These are phyloP conservation scores for Baorangia bicolor DNA, from an alignment of 768 basidiomycete species.

Conservation along the genomic window DNA sequence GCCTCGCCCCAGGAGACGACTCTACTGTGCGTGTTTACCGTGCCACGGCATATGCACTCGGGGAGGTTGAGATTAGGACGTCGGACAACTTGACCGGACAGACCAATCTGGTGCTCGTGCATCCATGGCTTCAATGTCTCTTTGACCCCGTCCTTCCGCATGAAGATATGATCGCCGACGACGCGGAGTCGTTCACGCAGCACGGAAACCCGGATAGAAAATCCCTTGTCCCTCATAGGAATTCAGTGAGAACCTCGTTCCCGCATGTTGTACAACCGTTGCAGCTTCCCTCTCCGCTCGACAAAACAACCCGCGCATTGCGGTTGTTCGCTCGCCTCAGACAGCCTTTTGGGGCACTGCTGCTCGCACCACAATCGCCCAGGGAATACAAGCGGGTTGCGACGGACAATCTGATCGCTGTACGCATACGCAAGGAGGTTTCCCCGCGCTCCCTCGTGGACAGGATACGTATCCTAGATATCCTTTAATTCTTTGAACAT, in stretches of 20 bases:
- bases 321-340: slow-evolving; percentile 11
- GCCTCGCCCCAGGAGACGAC: background rate
- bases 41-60: slow-evolving; percentile 10
- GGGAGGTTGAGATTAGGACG: slow-evolving; percentile 10
- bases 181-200: background rate
- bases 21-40: slow-evolving; percentile 7
- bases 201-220: background rate
- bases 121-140: slow-evolving; percentile 18
- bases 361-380: slow-evolving; percentile 8
- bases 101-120: slow-evolving; percentile 19
- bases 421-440: slow-evolving; percentile 8
- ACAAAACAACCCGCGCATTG: slow-evolving; percentile 15
- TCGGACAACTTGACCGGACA: slow-evolving; percentile 2
- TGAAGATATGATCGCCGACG: slow-evolving; percentile 19
- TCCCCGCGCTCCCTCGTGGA: slow-evolving; percentile 6
- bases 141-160: slow-evolving; percentile 17
- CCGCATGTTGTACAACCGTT: background rate
- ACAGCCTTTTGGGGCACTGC: slow-evolving; percentile 17
- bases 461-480: slow-evolving; percentile 16
- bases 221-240: background rate
- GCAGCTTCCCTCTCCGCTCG: slow-evolving; percentile 13
- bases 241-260: background rate
- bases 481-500: background rate
- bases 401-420: slow-evolving; percentile 16
- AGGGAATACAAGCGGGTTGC: slow-evolving; percentile 20